These are phyloP conservation scores for Calonectria leucothoes DNA, from an alignment of 2,329 filamentous ascomycete genomes.

Conservation along the genomic window DNA sequence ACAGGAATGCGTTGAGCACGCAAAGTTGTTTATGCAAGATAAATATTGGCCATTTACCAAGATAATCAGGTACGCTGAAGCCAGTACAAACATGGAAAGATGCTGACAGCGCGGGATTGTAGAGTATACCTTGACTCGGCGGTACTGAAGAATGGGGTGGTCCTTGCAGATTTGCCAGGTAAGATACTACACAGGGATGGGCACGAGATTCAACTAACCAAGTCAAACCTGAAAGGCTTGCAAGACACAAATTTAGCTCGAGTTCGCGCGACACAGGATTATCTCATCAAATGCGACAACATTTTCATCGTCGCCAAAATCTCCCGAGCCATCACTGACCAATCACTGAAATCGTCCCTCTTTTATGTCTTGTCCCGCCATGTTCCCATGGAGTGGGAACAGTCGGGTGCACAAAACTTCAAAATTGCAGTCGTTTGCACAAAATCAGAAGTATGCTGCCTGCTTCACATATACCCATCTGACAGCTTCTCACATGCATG, in stretches of 20 bases:
- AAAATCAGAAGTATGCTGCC: constrained; percentile 40
- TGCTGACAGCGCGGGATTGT: not conserved
- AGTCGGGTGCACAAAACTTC: constrained; percentile 36
- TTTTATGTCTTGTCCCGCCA: constrained; percentile 43
- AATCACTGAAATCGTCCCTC: constrained; percentile 47
- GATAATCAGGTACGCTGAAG: constrained; percentile 44
- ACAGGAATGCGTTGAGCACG: constrained; percentile 44
- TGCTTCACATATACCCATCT: too few species aligned
- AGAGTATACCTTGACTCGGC: constrained; percentile 47
- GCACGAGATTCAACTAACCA: not conserved
- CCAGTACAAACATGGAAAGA: too few species aligned
- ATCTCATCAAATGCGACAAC: constrained; percentile 48
- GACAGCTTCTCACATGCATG: not conserved
- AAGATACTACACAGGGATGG: constrained; percentile 17
- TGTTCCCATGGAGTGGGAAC: constrained; percentile 43
- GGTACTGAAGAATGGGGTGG: constrained; percentile 46
- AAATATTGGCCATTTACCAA: constrained; percentile 51
- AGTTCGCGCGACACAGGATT: constrained; percentile 48
- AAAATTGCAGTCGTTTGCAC: constrained; percentile 50
- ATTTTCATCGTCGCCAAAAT: constrained; percentile 50
- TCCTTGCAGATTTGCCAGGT: constrained; percentile 51
- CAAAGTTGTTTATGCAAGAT: constrained; percentile 47
- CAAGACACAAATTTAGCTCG: constrained; percentile 50
- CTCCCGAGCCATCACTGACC: constrained; percentile 45
- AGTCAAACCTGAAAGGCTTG: constrained; percentile 26